phyloP scores from a whole-genome alignment of 108 stramenopile species.

The Cyclostephanos invisitatus region DNA sequence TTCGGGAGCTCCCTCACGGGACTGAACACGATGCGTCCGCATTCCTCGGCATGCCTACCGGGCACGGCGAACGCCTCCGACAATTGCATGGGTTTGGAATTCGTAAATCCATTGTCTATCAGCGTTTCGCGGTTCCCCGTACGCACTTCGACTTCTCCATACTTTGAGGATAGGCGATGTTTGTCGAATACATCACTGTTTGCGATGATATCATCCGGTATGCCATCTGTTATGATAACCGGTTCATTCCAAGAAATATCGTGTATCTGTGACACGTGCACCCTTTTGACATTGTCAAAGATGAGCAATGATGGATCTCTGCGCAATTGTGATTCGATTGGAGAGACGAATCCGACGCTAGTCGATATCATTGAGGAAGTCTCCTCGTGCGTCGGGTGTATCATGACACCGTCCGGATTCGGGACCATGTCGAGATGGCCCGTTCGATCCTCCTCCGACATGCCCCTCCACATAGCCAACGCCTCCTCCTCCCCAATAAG shows the following conservation, averaged over 20 bases:
- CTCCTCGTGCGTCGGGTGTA: slow-evolving; percentile 19
- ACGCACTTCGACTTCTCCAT: slow-evolving; percentile 31
- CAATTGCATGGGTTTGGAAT: slow-evolving; percentile 27
- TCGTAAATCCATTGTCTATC: slow-evolving; percentile 44
- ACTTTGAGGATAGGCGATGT: background rate
- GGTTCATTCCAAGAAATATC: slow-evolving; percentile 15
- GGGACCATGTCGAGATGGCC: slow-evolving; percentile 29
- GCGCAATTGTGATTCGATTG: slow-evolving; percentile 30
- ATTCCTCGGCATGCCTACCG: slow-evolving; percentile 4
- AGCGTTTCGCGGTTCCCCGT: slow-evolving; percentile 52
- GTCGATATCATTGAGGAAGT: background rate
- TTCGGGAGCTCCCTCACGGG: slow-evolving; percentile 40
- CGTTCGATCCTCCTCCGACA: slow-evolving; percentile 29
- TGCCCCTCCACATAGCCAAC: slow-evolving; percentile 25
- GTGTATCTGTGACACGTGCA: slow-evolving; percentile 13
- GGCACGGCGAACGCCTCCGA: background rate
- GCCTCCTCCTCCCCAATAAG: slow-evolving; percentile 36
- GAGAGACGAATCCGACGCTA: background rate
- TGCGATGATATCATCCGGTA: slow-evolving; percentile 1
- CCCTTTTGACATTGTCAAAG: slow-evolving; percentile 37
- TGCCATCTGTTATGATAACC: slow-evolving; percentile 21
- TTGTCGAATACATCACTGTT: slow-evolving; percentile 4
- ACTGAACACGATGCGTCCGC: slow-evolving; percentile 47
- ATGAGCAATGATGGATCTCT: slow-evolving; percentile 38
- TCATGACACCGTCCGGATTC: slow-evolving; percentile 32